Conservation (phyloP, 139 green algal species). For the Chlamydomonas applanata region DNA sequence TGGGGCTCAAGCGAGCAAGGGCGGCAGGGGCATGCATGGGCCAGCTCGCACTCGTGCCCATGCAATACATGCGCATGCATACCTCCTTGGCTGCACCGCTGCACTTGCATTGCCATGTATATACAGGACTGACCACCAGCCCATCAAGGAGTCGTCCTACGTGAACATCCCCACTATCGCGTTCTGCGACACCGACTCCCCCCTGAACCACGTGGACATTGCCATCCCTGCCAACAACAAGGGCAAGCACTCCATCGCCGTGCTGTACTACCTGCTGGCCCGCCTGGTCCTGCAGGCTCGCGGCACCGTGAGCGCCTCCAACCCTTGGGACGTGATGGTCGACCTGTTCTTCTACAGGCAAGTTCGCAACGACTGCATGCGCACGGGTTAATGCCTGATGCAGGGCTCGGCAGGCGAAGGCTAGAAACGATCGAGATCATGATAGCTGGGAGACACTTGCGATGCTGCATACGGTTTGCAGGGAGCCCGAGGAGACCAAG, state of each 20-base stretch:
- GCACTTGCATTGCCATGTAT: not conserved
- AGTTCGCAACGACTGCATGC: not conserved
- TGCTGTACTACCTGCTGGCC: constrained; percentile 96
- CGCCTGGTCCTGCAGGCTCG: constrained; percentile 98
- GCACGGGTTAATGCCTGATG: not conserved
- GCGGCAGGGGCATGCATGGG: too few species aligned
- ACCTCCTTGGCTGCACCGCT: not conserved
- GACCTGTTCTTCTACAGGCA: constrained; percentile 99
- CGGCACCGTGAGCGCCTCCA: constrained; percentile 69
- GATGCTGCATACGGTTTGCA: constrained; percentile 19
- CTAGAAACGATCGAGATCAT: not conserved
- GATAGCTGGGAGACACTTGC: not conserved
- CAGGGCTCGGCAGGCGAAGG: not conserved
- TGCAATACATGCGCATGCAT: too few species aligned
- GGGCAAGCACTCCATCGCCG: constrained; percentile 79
- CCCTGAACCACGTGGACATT: constrained; percentile 90
- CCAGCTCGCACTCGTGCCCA: not conserved
- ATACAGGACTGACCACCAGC: constrained; percentile 85
- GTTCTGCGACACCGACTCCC: constrained; percentile 99
- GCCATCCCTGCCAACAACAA: constrained; percentile 99
- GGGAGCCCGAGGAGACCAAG: constrained; percentile 89
- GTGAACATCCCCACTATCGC: constrained; percentile 99
- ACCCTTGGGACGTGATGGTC: constrained; percentile 93
- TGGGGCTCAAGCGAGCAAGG: not conserved
- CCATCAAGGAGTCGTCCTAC: constrained; percentile 95